Evolutionary conservation across 2,329 filamentous ascomycete species (phyloP).

Genomic region (Xylariaceae sp.): DNA sequence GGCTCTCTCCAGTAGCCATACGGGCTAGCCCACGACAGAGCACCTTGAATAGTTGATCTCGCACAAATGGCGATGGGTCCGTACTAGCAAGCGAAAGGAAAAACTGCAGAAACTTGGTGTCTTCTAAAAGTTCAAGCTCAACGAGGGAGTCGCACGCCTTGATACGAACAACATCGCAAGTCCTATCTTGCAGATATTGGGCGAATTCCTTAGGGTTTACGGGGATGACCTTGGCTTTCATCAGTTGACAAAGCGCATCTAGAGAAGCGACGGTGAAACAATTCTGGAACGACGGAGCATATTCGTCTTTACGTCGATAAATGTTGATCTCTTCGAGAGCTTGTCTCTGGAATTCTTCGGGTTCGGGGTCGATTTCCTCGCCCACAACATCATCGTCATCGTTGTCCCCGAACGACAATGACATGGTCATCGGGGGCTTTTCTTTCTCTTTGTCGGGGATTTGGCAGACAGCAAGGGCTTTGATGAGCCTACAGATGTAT

Average conservation of each 20-base stretch:
- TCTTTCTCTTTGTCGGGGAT: slow-evolving; percentile 45
- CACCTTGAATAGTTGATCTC: slow-evolving; percentile 57
- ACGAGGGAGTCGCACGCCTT: slow-evolving; percentile 64
- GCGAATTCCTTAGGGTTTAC: slow-evolving; percentile 54
- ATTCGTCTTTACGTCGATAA: slow-evolving; percentile 66
- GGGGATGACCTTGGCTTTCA: slow-evolving; percentile 62
- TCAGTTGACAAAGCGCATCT: slow-evolving; percentile 59
- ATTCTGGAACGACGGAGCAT: slow-evolving; percentile 66
- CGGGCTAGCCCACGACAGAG: slow-evolving; percentile 59
- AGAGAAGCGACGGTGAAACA: slow-evolving; percentile 62
- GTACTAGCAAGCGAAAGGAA: slow-evolving; percentile 58
- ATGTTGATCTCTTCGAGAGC: slow-evolving; percentile 64
- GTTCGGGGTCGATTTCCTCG: slow-evolving; percentile 39
- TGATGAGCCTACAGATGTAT: slow-evolving; percentile 80
- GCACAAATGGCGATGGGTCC: slow-evolving; percentile 62
- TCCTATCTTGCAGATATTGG: slow-evolving; percentile 64
- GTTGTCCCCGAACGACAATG: slow-evolving; percentile 41
- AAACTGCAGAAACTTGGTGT: slow-evolving; percentile 53
- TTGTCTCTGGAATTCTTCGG: slow-evolving; percentile 48
- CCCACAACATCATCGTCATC: slow-evolving; percentile 42
- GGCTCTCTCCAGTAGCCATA: slow-evolving; percentile 62
- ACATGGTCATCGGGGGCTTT: slow-evolving; percentile 42
- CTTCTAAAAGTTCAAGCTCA: slow-evolving; percentile 59
- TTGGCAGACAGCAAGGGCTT: slow-evolving; percentile 57
- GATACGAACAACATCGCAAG: slow-evolving; percentile 60